phyloP scores from a whole-genome alignment of 2,329 filamentous ascomycete genomes.

The Graphiopsis chlorocephala region DNA sequence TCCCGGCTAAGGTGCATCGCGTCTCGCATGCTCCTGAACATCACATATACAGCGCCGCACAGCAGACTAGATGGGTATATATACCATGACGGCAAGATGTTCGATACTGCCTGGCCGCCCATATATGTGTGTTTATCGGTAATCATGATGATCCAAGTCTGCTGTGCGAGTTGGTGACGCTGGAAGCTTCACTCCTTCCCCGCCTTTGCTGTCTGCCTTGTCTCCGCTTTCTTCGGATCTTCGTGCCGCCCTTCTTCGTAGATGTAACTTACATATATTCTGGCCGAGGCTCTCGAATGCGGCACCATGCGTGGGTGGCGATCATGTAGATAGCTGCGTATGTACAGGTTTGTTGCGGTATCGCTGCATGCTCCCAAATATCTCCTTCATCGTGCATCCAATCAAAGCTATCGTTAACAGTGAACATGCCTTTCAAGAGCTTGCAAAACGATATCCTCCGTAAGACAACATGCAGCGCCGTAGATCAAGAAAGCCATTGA shows the following conservation, averaged over 20 bases:
- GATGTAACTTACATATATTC: neutral
- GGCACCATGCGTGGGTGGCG: constrained; percentile 6
- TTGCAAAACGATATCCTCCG: constrained; percentile 24
- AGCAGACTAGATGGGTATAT: neutral
- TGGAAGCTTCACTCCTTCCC: constrained; percentile 1
- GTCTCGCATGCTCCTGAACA: neutral
- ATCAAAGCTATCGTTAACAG: neutral
- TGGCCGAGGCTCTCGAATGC: constrained; percentile 14
- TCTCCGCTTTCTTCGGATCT: neutral
- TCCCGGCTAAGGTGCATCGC: neutral
- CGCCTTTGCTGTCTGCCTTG: neutral
- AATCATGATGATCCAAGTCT: neutral
- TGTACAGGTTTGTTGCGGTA: neutral
- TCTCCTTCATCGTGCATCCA: neutral
- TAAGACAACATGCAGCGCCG: neutral
- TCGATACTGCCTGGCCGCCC: neutral
- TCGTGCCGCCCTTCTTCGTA: neutral
- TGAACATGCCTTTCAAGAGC: constrained; percentile 26
- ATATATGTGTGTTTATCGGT: neutral
- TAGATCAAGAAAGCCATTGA: constrained; percentile 7
- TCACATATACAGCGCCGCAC: neutral
- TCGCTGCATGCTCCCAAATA: neutral
- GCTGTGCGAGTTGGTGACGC: neutral
- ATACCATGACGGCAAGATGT: fast-evolving
- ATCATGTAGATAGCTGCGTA: neutral